Conservation (phyloP, 805 yeast species). For the Lipomyces chichibuensis region DNA sequence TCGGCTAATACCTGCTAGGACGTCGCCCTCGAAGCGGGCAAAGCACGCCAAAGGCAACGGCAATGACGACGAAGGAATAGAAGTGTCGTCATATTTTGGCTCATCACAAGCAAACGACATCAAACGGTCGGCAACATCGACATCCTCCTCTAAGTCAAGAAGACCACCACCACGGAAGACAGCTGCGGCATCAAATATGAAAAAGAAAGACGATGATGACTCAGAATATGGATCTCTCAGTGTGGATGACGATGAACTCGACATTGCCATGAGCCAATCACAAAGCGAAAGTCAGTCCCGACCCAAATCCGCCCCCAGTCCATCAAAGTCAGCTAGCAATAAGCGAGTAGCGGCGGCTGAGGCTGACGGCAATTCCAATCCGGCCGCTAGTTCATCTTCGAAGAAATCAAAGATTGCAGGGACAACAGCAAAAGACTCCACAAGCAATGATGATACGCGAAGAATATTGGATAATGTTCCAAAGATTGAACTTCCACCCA, state of each 20-base stretch:
- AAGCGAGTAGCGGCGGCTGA: neutral
- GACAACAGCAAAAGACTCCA: neutral
- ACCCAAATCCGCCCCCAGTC: neutral
- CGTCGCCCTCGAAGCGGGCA: neutral
- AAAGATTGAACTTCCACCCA: neutral
- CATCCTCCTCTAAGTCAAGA: neutral
- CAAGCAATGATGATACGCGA: neutral
- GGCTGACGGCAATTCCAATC: neutral
- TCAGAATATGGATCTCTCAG: conserved; percentile 11
- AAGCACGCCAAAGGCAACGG: neutral
- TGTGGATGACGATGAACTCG: conserved; percentile 17
- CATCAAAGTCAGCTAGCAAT: neutral
- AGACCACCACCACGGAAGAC: neutral
- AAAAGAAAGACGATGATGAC: conserved; percentile 1
- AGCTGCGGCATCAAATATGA: neutral
- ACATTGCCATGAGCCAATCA: conserved; percentile 5
- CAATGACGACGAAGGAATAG: neutral
- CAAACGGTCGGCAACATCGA: conserved; percentile 1
- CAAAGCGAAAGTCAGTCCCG: neutral
- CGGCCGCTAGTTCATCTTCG: neutral
- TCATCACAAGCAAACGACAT: neutral
- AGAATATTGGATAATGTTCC: neutral
- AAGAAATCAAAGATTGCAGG: neutral
- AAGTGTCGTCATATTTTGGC: conserved; percentile 6
- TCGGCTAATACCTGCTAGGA: neutral